A percentile compares a stretch with the other conserved stretches of the same genome.
Conservation (phyloP, 2,329 filamentous ascomycete species). For the Chaetomium olivaceum region DNA sequence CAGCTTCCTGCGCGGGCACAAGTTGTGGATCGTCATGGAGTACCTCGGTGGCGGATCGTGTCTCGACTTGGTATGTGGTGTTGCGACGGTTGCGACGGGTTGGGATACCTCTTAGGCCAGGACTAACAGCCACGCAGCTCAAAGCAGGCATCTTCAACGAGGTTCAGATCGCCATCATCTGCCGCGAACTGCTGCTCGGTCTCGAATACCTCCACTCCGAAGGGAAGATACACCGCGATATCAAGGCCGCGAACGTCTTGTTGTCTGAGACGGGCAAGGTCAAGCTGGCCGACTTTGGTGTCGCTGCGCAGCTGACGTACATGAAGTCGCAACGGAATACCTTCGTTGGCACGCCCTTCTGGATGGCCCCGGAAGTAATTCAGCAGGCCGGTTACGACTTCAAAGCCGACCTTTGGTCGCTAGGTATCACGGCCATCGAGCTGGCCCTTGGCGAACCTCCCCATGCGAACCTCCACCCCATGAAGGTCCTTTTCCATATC, state of each 20-base stretch:
- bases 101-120: background rate
- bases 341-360: conserved; percentile 95
- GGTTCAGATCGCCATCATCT: conserved; percentile 89
- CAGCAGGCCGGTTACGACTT: conserved; percentile 81
- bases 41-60: conserved; percentile 94
- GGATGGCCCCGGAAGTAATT: conserved; percentile 96
- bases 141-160: conserved; percentile 90
- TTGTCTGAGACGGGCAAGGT: conserved; percentile 88
- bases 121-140: conserved; percentile 57
- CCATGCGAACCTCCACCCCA: conserved; percentile 80
- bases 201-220: conserved; percentile 92
- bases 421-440: conserved; percentile 90
- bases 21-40: conserved; percentile 99
- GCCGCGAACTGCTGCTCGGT: conserved; percentile 83
- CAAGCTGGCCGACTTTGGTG: conserved; percentile 95
- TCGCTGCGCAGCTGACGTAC: conserved; percentile 93
- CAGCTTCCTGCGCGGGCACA: conserved; percentile 92
- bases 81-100: background rate
- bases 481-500: conserved; percentile 91
- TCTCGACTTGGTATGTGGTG: conserved; percentile 72
- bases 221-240: conserved; percentile 94
- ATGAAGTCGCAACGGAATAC: conserved; percentile 98
- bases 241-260: conserved; percentile 95
- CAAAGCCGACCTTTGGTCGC: conserved; percentile 91
- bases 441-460: conserved; percentile 88